These are phyloP conservation scores for Keithomyces neogunnii DNA, from an alignment of 2,329 filamentous ascomycete genomes.

Conservation along the genomic window DNA sequence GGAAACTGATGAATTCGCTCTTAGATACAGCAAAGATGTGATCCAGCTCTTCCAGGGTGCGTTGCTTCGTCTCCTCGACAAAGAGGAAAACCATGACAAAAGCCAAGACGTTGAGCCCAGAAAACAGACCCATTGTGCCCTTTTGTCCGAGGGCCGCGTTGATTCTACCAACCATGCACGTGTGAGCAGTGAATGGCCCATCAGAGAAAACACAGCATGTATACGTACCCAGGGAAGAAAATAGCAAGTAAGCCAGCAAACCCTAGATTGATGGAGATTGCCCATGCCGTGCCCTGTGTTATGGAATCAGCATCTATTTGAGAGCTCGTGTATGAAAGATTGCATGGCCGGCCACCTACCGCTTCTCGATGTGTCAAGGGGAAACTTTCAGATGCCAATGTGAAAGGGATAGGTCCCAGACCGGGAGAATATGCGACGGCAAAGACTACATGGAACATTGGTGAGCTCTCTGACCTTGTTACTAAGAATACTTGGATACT, in stretches of 20 bases:
- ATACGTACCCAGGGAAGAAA: constrained; percentile 24
- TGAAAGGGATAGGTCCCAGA: constrained; percentile 39
- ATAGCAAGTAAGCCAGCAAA: constrained; percentile 38
- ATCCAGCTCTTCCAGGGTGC: constrained; percentile 31
- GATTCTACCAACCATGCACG: constrained; percentile 9
- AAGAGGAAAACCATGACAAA: constrained; percentile 36
- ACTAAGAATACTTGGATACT: not conserved
- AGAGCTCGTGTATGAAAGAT: too few species aligned
- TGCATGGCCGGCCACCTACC: constrained; percentile 10
- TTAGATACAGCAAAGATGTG: constrained; percentile 30
- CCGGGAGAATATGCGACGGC: constrained; percentile 32
- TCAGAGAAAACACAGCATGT: not conserved
- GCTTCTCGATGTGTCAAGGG: constrained; percentile 40
- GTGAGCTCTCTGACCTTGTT: not conserved
- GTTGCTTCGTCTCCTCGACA: constrained; percentile 33
- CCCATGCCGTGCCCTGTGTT: constrained; percentile 33
- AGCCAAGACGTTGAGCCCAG: constrained; percentile 36
- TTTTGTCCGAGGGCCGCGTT: constrained; percentile 16
- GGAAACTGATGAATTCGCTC: constrained; percentile 27
- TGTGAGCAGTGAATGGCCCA: not conserved
- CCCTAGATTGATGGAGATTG: constrained; percentile 37
- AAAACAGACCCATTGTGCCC: constrained; percentile 36
- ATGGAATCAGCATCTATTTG: not conserved
- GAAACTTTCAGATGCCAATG: constrained; percentile 41
- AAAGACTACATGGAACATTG: constrained; percentile 21